These are phyloP conservation scores for Aegilops bicornis DNA, from an alignment of 176 grass and related monocot species.

Conservation along the genomic window DNA sequence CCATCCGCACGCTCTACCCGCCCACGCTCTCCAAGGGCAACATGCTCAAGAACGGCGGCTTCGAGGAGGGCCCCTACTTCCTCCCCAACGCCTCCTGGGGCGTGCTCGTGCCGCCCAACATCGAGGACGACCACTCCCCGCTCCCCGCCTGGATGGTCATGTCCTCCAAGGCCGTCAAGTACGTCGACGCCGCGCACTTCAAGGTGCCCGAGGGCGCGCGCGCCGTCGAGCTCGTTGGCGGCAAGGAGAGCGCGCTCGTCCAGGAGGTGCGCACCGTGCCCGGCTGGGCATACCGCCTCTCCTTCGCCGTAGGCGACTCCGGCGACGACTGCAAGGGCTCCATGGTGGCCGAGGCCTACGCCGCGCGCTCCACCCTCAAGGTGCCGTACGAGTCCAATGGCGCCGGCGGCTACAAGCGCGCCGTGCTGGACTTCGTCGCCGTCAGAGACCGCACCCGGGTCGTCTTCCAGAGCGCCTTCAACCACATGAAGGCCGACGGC, in stretches of 20 bases:
- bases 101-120: slow-evolving; percentile 79
- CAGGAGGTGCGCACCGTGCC: slow-evolving; percentile 46
- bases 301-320: slow-evolving; percentile 77
- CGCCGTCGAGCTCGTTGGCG: slow-evolving; percentile 84
- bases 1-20: slow-evolving; percentile 64
- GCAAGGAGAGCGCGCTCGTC: slow-evolving; percentile 74
- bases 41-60: slow-evolving; percentile 89
- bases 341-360: slow-evolving; percentile 85
- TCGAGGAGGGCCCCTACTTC: slow-evolving; percentile 90
- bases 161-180: slow-evolving; percentile 90
- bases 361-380: slow-evolving; percentile 45
- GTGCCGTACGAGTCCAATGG: slow-evolving; percentile 79
- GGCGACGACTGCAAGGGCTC: slow-evolving; percentile 56
- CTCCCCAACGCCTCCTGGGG: slow-evolving; percentile 76
- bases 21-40: slow-evolving; percentile 45
- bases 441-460: slow-evolving; percentile 44
- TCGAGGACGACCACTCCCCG: slow-evolving; percentile 94
- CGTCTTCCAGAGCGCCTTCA: slow-evolving; percentile 81
- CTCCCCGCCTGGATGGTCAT: slow-evolving; percentile 81
- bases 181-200: slow-evolving; percentile 87
- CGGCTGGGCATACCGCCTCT: slow-evolving; percentile 51
- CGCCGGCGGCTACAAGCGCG: slow-evolving; percentile 66
- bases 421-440: slow-evolving; percentile 70
- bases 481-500: slow-evolving; percentile 82
- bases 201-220: slow-evolving; percentile 66